Conservation (phyloP, 164 flowering plant genomes). For the Liquidambar formosana region DNA sequence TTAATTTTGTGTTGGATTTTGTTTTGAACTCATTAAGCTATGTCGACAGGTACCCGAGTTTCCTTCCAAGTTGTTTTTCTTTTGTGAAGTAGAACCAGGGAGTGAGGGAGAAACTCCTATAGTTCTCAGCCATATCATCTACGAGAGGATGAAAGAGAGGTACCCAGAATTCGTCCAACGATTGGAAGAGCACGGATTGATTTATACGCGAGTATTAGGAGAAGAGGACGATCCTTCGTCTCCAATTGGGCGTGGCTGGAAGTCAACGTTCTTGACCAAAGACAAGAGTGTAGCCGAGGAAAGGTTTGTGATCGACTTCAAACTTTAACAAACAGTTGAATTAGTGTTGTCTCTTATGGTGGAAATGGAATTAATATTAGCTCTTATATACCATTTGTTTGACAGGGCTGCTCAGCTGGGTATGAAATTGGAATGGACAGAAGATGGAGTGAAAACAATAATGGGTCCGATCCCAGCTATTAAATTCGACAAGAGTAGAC, state of each 20-base stretch:
- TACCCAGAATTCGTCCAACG: constrained; percentile 75
- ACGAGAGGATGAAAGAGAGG: constrained; percentile 71
- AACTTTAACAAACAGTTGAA: no score
- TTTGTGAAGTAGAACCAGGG: constrained; percentile 82
- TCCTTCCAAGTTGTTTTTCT: constrained; percentile 88
- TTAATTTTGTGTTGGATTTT: no score
- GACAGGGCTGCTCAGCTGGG: constrained; percentile 82
- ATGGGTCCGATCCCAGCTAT: constrained; percentile 93
- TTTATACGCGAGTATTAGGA: constrained; percentile 66
- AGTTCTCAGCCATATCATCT: constrained; percentile 86
- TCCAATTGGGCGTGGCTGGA: constrained; percentile 95
- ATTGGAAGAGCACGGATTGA: constrained; percentile 71
- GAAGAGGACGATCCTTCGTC: constrained; percentile 88
- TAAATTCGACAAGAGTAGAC: constrained; percentile 56
- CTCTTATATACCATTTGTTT: not conserved
- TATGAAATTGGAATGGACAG: constrained; percentile 82
- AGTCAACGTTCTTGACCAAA: constrained; percentile 76
- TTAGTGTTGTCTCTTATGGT: no score
- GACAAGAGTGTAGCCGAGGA: constrained; percentile 79
- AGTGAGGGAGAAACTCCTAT: constrained; percentile 93
- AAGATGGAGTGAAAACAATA: constrained; percentile 70
- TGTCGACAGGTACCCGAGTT: constrained; percentile 72
- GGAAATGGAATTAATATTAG: not conserved
- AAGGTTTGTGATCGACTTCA: constrained; percentile 47
- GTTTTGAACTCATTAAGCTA: not conserved